Percentiles rank a stretch among this genome's conserved stretches.
Conservation (phyloP, 495 filamentous ascomycete species). For the Hypoxylon fuscum region DNA sequence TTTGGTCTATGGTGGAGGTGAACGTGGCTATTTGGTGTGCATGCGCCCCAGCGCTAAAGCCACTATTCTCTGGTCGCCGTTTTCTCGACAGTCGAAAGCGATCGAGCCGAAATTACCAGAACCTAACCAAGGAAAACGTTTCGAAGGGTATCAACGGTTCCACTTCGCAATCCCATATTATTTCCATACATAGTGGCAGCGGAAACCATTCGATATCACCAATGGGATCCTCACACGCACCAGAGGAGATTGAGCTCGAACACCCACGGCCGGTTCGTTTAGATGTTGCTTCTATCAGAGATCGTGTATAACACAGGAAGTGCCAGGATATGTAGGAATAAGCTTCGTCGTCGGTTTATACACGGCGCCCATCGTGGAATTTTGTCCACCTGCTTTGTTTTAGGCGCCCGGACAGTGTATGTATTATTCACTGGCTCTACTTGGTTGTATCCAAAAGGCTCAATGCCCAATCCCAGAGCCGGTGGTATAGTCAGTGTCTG, state of each 20-base stretch:
- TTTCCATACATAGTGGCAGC: slow-evolving; percentile 3
- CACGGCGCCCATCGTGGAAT: no score
- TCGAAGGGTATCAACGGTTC: slow-evolving; percentile 15
- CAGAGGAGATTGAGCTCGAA: slow-evolving; percentile 29
- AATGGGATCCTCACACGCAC: slow-evolving; percentile 4
- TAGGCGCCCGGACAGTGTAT: no score
- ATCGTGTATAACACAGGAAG: no score
- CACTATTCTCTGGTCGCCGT: slow-evolving; percentile 30
- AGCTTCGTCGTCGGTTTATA: no score
- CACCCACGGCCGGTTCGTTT: slow-evolving; percentile 6
- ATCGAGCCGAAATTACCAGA: slow-evolving; percentile 25
- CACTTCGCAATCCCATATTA: slow-evolving; percentile 31
- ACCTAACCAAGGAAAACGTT: background rate
- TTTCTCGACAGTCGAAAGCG: slow-evolving; percentile 27
- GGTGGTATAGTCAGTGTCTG: no score
- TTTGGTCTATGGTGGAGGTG: slow-evolving; percentile 57
- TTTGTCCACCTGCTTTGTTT: no score
- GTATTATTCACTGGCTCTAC: no score
- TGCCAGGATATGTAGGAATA: no score
- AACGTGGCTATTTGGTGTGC: slow-evolving; percentile 48
- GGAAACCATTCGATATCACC: slow-evolving; percentile 13
- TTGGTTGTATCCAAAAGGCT: no score
- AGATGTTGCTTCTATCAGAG: background rate
- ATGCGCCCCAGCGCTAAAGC: slow-evolving; percentile 43
- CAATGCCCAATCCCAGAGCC: no score